Conservation (phyloP, 1,284 basidiomycete genomes). For the Trametes pubescens region DNA sequence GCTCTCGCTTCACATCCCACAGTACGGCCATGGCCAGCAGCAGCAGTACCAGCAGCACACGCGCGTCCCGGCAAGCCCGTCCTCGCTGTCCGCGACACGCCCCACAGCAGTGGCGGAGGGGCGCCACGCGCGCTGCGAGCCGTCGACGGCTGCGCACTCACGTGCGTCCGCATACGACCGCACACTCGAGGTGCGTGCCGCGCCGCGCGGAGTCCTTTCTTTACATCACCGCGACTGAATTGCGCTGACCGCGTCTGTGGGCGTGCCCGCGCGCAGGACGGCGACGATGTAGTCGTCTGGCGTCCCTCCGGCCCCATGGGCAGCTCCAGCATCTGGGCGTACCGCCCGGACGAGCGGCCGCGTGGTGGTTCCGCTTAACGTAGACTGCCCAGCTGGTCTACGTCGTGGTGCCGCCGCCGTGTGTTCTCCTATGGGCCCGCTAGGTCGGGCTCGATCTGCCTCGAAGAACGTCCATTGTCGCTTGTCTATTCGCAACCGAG, state of each 20-base stretch:
- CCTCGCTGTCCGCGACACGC: slow-evolving; percentile 24
- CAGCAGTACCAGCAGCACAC: slow-evolving; percentile 5
- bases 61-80: slow-evolving; percentile 25
- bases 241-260: slow-evolving; percentile 18
- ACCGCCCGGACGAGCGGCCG: slow-evolving; percentile 32
- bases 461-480: slow-evolving; percentile 26
- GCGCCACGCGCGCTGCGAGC: slow-evolving; percentile 25
- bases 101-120: slow-evolving; percentile 16
- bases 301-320: slow-evolving; percentile 10
- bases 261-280: slow-evolving; percentile 21
- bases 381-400: slow-evolving; percentile 1
- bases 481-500: slow-evolving; percentile 24
- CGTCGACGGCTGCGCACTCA: slow-evolving; percentile 26
- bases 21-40: slow-evolving; percentile 9
- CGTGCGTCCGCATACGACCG: slow-evolving; percentile 31
- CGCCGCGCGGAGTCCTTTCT: slow-evolving; percentile 4
- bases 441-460: slow-evolving; percentile 26
- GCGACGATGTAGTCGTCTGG: slow-evolving; percentile 32
- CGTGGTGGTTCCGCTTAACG: slow-evolving; percentile 29
- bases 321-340: slow-evolving; percentile 29
- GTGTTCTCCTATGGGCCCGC: slow-evolving; percentile 18
- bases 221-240: slow-evolving; percentile 27
- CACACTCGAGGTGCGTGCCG: slow-evolving; percentile 32
- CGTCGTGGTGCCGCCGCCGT: slow-evolving; percentile 12
- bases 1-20: slow-evolving; percentile 13